A percentile compares a stretch with the other conserved stretches of the same genome.
These are phyloP conservation scores for Nadsonia starkeyi-henricii DNA, from an alignment of 1,139 yeast genomes.

Conservation along the genomic window DNA sequence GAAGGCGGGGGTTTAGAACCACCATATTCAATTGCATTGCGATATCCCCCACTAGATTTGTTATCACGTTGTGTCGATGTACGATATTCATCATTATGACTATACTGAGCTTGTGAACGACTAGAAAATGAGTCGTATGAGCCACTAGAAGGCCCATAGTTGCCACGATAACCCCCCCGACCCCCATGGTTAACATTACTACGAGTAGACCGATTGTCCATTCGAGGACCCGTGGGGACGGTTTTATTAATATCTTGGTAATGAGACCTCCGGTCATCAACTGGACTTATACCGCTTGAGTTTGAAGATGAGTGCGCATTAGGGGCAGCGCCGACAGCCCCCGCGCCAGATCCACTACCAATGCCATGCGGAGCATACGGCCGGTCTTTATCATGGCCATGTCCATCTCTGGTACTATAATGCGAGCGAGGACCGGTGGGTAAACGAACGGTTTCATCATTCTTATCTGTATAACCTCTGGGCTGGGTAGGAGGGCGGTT, in stretches of 20 bases:
- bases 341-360: neutral
- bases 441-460: constrained; percentile 8
- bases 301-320: too few relatives aligned
- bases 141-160: neutral
- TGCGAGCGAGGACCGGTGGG: neutral
- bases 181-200: constrained; percentile 6
- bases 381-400: too few relatives aligned
- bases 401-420: neutral
- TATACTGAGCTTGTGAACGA: neutral
- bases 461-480: constrained; percentile 6
- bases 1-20: too few relatives aligned
- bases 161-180: constrained; percentile 5
- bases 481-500: constrained; percentile 5
- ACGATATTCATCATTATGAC: neutral
- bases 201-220: constrained; percentile 1
- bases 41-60: too few relatives aligned
- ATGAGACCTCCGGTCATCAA: too few relatives aligned
- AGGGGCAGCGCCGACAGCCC: too few relatives aligned
- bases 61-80: neutral
- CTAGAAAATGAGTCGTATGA: neutral
- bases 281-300: too few relatives aligned
- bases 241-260: too few relatives aligned
- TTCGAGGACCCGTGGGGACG: neutral
- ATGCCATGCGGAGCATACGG: neutral
- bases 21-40: too few relatives aligned